These are phyloP conservation scores for Stenocarpella maydis DNA, from an alignment of 2,329 filamentous ascomycete species.

Conservation along the genomic window DNA sequence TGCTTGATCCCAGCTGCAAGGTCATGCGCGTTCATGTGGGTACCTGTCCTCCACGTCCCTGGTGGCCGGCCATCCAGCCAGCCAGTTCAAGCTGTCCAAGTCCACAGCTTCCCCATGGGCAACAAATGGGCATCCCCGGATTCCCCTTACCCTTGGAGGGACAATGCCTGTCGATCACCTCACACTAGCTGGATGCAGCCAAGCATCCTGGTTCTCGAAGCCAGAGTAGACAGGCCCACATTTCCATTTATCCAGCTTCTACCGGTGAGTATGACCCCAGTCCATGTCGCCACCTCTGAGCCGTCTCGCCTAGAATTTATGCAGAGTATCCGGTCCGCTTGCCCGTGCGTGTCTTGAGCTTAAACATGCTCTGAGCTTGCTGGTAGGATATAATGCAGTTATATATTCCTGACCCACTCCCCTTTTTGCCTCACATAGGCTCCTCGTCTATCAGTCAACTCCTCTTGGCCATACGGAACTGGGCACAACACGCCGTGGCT, in stretches of 20 bases:
- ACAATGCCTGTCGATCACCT: slow-evolving; percentile 2
- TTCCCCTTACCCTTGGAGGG: slow-evolving; percentile 14
- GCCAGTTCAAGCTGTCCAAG: slow-evolving; percentile 14
- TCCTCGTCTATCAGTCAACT: not conserved
- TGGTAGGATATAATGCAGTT: slow-evolving; percentile 15
- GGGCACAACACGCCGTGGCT: slow-evolving; percentile 21
- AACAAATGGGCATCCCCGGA: slow-evolving; percentile 17
- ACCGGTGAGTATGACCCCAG: slow-evolving; percentile 23
- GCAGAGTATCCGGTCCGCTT: slow-evolving; percentile 27
- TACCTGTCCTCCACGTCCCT: not conserved
- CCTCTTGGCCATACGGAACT: slow-evolving; percentile 9
- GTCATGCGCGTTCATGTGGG: slow-evolving; percentile 18
- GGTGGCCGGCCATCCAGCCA: too few species aligned
- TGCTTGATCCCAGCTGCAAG: slow-evolving; percentile 8
- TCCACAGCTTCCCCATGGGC: slow-evolving; percentile 19
- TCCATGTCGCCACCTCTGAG: not conserved
- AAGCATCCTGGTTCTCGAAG: slow-evolving; percentile 3
- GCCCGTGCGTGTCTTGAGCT: slow-evolving; percentile 10
- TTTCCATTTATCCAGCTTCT: slow-evolving; percentile 30
- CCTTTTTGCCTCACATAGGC: not conserved
- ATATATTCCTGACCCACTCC: slow-evolving; percentile 26
- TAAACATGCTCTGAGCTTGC: not conserved
- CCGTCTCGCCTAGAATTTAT: slow-evolving; percentile 22
- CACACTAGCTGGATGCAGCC: slow-evolving; percentile 11
- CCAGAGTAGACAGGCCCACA: slow-evolving; percentile 5